Conservation (phyloP, 129 eudicot species). For the Helichrysum umbraculigerum region DNA sequence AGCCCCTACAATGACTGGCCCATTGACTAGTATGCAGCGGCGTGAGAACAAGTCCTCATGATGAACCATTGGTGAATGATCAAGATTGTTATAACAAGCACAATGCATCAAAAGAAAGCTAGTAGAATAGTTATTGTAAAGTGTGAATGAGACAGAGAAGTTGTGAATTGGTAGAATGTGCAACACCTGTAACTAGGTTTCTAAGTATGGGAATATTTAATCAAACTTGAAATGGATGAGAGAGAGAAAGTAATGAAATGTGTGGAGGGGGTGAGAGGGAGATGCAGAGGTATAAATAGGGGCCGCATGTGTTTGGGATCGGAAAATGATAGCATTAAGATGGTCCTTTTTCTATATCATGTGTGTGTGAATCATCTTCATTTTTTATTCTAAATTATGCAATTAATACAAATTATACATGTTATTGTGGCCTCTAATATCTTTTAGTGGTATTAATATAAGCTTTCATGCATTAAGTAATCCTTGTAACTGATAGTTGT, state of each 20-base stretch:
- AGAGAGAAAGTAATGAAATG: slow-evolving; percentile 34
- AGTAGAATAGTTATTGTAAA: background rate
- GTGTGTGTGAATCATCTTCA: slow-evolving; percentile 16
- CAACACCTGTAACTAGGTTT: slow-evolving; percentile 19
- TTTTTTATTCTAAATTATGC: background rate
- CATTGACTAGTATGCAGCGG: slow-evolving; percentile 72
- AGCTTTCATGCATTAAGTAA: background rate
- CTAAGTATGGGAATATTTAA: slow-evolving; percentile 27
- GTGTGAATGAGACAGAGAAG: slow-evolving; percentile 24
- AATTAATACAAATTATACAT: background rate
- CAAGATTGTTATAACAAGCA: slow-evolving; percentile 29
- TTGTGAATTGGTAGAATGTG: slow-evolving; percentile 15
- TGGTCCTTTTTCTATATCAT: slow-evolving; percentile 35
- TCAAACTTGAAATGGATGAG: slow-evolving; percentile 19
- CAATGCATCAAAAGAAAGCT: slow-evolving; percentile 43
- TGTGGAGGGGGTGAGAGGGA: slow-evolving; percentile 72
- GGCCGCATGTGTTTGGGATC: slow-evolving; percentile 62
- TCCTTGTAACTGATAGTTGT: background rate
- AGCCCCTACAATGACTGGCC: slow-evolving; percentile 96
- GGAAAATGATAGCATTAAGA: slow-evolving; percentile 50
- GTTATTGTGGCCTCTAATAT: background rate
- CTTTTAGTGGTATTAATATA: slow-evolving; percentile 5
- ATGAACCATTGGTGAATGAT: slow-evolving; percentile 41
- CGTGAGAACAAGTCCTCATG: slow-evolving; percentile 52
- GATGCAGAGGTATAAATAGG: slow-evolving; percentile 69